Percentiles rank a stretch among this genome's conserved stretches.
phyloP scores from a whole-genome alignment of 1,284 basidiomycete genomes.

The Microbotryomycetes sp. region DNA sequence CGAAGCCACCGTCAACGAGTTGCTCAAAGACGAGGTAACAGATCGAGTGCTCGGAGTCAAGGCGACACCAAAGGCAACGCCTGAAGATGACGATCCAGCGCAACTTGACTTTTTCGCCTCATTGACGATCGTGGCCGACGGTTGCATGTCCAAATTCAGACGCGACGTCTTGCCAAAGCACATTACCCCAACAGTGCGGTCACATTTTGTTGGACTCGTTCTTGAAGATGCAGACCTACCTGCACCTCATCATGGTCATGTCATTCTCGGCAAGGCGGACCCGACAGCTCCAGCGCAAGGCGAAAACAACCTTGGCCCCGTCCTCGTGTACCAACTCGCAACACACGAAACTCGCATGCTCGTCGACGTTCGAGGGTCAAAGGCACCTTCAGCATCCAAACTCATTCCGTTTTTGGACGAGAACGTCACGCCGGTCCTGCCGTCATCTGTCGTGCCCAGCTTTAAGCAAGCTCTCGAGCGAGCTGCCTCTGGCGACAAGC shows the following conservation, averaged over 20 bases:
- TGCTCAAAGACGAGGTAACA: slow-evolving; percentile 49
- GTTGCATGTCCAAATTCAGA: slow-evolving; percentile 85
- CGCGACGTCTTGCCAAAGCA: slow-evolving; percentile 42
- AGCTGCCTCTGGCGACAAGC: slow-evolving; percentile 50
- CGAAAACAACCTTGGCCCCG: slow-evolving; percentile 56
- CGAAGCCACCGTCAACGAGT: slow-evolving; percentile 72
- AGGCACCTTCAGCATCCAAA: slow-evolving; percentile 63
- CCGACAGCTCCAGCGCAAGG: slow-evolving; percentile 3
- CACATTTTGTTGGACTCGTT: slow-evolving; percentile 75
- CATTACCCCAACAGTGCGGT: slow-evolving; percentile 54
- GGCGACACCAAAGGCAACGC: slow-evolving; percentile 47
- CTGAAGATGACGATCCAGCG: slow-evolving; percentile 42
- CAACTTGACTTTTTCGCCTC: slow-evolving; percentile 54
- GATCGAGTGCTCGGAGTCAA: slow-evolving; percentile 57
- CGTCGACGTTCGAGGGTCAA: slow-evolving; percentile 73
- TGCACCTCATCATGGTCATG: slow-evolving; percentile 78
- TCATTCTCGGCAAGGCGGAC: slow-evolving; percentile 55
- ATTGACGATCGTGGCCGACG: slow-evolving; percentile 85
- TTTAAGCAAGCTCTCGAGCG: slow-evolving; percentile 34
- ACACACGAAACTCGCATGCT: slow-evolving; percentile 77
- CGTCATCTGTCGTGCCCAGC: slow-evolving; percentile 58
- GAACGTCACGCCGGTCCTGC: slow-evolving; percentile 72
- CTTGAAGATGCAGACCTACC: slow-evolving; percentile 70
- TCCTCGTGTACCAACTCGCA: slow-evolving; percentile 82
- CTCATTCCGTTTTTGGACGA: slow-evolving; percentile 65